phyloP scores from a whole-genome alignment of 345 rosid genomes.

The Lepidium didymum region DNA sequence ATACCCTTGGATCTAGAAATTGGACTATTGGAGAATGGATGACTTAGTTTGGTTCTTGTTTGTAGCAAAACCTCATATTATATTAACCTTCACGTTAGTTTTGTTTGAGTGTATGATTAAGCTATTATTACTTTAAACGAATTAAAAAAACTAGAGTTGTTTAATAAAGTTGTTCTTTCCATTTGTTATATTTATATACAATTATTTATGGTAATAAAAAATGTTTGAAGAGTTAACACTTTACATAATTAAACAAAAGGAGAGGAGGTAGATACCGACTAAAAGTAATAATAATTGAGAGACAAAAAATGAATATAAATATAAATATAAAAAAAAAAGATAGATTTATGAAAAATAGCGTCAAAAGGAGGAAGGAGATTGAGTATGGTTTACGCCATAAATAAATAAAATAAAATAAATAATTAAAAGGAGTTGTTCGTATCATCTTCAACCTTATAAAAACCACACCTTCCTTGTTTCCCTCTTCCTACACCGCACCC shows the following conservation, averaged over 20 bases:
- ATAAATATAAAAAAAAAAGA: not conserved
- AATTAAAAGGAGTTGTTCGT: conserved; percentile 21
- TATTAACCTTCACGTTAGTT: not conserved
- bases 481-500: conserved; percentile 29
- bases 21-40: conserved; percentile 1
- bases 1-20: not conserved
- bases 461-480: conserved; percentile 29
- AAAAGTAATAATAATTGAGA: conserved; percentile 13
- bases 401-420: not conserved
- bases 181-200: not conserved
- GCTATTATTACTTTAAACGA: not conserved
- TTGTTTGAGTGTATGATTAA: conserved; percentile 17
- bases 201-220: not conserved
- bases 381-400: conserved; percentile 35
- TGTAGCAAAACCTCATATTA: not conserved
- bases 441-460: conserved; percentile 30
- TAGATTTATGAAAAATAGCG: conserved; percentile 25
- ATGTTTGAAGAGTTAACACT: conserved; percentile 15
- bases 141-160: not conserved
- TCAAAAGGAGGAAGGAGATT: conserved; percentile 34
- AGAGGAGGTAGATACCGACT: conserved; percentile 29
- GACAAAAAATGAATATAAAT: conserved; percentile 7
- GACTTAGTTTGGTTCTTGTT: not conserved
- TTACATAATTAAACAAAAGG: not conserved
- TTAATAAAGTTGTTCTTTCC: conserved; percentile 3